These are phyloP conservation scores for Chlamydomonas reinhardtii DNA, from an alignment of 163 green algal species.

Conservation along the genomic window DNA sequence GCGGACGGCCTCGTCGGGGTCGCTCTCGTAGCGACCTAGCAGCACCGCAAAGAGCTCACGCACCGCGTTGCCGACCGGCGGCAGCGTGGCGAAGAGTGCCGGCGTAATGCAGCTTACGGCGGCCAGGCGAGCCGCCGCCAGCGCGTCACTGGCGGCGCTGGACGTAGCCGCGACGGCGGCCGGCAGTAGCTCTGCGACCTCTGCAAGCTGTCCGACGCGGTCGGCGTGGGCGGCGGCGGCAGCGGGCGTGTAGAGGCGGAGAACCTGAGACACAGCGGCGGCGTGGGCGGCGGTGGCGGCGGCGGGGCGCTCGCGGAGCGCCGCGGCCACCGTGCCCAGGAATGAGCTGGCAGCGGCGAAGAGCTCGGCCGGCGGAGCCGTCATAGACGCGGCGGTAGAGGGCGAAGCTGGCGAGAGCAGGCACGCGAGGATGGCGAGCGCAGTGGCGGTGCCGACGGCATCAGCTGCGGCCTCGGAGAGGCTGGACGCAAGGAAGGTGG, in stretches of 20 bases:
- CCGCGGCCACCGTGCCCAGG: neutral
- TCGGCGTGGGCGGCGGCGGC: neutral
- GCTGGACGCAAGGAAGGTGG: constrained; percentile 39
- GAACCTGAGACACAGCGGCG: neutral
- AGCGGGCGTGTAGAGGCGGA: constrained; percentile 4
- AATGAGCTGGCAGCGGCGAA: neutral
- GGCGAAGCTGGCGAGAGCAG: constrained; percentile 6
- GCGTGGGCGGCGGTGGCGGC: constrained; percentile 7
- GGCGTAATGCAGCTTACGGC: neutral
- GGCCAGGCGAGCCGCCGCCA: constrained; percentile 2
- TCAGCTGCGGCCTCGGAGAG: neutral
- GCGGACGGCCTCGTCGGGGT: constrained; percentile 49
- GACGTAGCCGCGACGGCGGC: neutral
- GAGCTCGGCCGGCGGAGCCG: neutral
- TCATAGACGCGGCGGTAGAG: neutral
- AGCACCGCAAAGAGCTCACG: constrained; percentile 39
- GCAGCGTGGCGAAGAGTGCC: constrained; percentile 19
- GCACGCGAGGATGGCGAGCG: constrained; percentile 10
- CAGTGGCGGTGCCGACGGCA: neutral
- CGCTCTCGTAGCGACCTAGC: constrained; percentile 41
- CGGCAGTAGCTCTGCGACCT: constrained; percentile 3
- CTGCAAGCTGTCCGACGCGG: neutral
- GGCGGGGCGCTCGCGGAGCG: neutral
- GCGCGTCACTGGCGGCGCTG: neutral
- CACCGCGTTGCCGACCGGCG: neutral